A percentile compares a stretch with the other conserved stretches of the same genome.
These are phyloP conservation scores for Grigorovia jiainica DNA, from an alignment of 805 yeast species.

Conservation along the genomic window DNA sequence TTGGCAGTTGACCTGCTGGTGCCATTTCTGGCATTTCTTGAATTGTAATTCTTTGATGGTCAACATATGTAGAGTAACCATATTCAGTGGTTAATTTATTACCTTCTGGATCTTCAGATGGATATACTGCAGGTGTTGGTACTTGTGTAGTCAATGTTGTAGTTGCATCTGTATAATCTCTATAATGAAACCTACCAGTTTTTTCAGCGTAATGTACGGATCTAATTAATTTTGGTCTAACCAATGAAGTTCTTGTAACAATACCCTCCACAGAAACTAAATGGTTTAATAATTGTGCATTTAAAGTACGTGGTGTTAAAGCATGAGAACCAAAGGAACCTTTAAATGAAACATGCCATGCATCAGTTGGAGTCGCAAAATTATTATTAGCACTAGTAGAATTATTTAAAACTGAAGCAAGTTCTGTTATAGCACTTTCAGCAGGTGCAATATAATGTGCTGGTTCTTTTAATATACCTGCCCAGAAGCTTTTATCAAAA, in stretches of 20 bases:
- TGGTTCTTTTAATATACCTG: conserved; percentile 64
- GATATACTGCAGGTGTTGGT: conserved; percentile 72
- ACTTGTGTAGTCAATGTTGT: conserved; percentile 52
- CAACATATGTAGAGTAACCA: conserved; percentile 85
- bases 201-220: conserved; percentile 89
- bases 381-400: conserved; percentile 31
- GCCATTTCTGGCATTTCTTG: conserved; percentile 98
- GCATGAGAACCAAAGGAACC: conserved; percentile 89
- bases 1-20: conserved; percentile 95
- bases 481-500: conserved; percentile 71
- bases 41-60: conserved; percentile 85
- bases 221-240: conserved; percentile 83
- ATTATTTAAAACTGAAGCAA: conserved; percentile 53
- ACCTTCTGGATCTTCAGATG: conserved; percentile 88
- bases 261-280: conserved; percentile 89
- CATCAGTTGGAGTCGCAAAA: conserved; percentile 44
- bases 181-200: conserved; percentile 74
- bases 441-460: conserved; percentile 84
- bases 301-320: conserved; percentile 79
- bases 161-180: conserved; percentile 89
- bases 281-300: conserved; percentile 66
- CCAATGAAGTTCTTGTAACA: conserved; percentile 86
- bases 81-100: conserved; percentile 83
- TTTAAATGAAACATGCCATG: conserved; percentile 59
- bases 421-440: conserved; percentile 74